phyloP scores from a whole-genome alignment of 1,284 basidiomycete genomes.

The Austropuccinia psidii region DNA sequence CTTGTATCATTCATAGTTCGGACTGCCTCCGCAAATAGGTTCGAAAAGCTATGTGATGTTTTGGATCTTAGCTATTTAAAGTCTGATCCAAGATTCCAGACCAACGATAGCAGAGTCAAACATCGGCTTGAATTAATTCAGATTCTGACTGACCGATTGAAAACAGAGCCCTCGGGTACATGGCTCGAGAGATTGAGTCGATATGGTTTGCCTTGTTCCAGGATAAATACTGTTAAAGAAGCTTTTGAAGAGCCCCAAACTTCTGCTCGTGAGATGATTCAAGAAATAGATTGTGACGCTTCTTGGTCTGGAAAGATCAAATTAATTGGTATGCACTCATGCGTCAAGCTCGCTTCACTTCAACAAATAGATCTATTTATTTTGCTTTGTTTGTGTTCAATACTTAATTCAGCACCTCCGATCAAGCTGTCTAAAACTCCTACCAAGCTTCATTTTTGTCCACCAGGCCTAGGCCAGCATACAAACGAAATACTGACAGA shows the following conservation, averaged over 20 bases:
- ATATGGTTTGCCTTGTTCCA: slow-evolving; percentile 80
- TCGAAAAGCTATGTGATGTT: slow-evolving; percentile 57
- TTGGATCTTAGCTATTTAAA: slow-evolving; percentile 57
- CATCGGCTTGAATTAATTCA: slow-evolving; percentile 66
- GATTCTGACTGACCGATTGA: slow-evolving; percentile 58
- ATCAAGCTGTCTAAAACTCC: slow-evolving; percentile 5
- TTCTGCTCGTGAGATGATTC: slow-evolving; percentile 57
- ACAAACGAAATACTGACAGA: slow-evolving; percentile 48
- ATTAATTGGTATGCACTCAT: slow-evolving; percentile 48
- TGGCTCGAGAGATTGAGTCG: slow-evolving; percentile 70
- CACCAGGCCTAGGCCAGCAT: slow-evolving; percentile 48
- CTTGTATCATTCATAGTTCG: slow-evolving; percentile 31
- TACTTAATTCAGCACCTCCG: slow-evolving; percentile 49
- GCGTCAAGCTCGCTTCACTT: no score
- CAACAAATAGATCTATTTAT: neutral
- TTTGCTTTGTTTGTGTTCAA: slow-evolving; percentile 72
- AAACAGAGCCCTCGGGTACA: slow-evolving; percentile 56
- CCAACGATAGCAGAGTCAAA: slow-evolving; percentile 66
- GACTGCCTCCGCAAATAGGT: slow-evolving; percentile 51
- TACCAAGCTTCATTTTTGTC: slow-evolving; percentile 39
- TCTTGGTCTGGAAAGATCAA: slow-evolving; percentile 73
- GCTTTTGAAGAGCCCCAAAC: slow-evolving; percentile 89
- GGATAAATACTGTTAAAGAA: slow-evolving; percentile 82
- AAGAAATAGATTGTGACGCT: slow-evolving; percentile 61
- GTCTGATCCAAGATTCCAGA: slow-evolving; percentile 59